Base-by-base conservation (phyloP, 208 protist species). In the Blechomonas ayalai region DNA sequence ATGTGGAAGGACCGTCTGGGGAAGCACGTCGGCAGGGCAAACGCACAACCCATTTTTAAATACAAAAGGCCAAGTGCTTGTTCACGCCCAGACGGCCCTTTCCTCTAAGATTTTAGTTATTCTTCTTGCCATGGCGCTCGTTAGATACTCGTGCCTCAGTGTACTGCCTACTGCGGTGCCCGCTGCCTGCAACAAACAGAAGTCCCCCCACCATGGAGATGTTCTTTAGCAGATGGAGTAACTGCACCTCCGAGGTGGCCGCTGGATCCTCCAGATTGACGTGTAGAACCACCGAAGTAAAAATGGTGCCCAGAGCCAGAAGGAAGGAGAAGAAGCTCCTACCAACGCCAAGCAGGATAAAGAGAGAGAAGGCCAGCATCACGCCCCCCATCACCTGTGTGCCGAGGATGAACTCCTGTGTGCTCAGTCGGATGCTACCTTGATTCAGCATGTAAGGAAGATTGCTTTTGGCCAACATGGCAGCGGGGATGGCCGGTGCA, bases 321-420 rank as follows among this genome's bases (percentile, higher is more conserved):
- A 86, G 26, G 29, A 92, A 75, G 15, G 71, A 51, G 42, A 92
- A 89, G 63, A 89, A 88, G 53, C 65, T 70, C 31, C 83, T 74
- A 2, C 79, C 78, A 23, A 92, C 77, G 12, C 73, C 76, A 15
- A 92, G 71, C 4, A 92, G 40, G 55, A 88, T 82, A 26, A 92
- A 86, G 16, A 86, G 60, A 7, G 83, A 85, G 39, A 84, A 83
- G 33, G 63, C 65, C 22, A 92, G 41, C 28, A 73, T 81, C 2
- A 82, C 60, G 25, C 59, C 65, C 10, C 83, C 83, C 29, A 61
- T 73, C 4, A 29, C 51, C 36, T 81, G 76, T 19, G 82, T 66
- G 4, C 86, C 5, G 34, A 44, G 26, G 12, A 82, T 43, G 62
- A 81, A 91, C 24, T 87, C 55, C 26, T 48, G 20, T 0, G 57